Conservation (phyloP, 176 grass and related monocot species). For the Musa schizocarpa region DNA sequence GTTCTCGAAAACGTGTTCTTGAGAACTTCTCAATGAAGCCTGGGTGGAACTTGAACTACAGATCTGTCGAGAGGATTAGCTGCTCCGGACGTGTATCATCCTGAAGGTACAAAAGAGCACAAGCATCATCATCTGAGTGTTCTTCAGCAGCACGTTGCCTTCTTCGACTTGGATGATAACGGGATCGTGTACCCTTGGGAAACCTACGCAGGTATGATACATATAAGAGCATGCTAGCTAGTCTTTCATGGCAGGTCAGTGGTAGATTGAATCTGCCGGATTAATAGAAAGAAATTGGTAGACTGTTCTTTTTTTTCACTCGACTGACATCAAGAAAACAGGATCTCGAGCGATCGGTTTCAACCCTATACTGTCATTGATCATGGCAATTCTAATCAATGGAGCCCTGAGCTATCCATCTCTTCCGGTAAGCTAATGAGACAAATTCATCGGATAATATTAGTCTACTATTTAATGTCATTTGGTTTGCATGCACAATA, state of each 20-base stretch:
- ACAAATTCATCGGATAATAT: neutral
- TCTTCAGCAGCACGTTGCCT: slow-evolving; percentile 82
- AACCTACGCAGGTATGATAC: slow-evolving; percentile 44
- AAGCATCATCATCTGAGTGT: slow-evolving; percentile 59
- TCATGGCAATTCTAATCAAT: slow-evolving; percentile 55
- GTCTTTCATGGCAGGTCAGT: too few species aligned
- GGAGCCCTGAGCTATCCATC: slow-evolving; percentile 58
- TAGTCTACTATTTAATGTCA: too few species aligned
- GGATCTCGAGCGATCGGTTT: slow-evolving; percentile 63
- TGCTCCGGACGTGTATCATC: slow-evolving; percentile 82
- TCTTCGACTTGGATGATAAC: slow-evolving; percentile 74
- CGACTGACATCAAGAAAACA: neutral
- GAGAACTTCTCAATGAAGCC: neutral
- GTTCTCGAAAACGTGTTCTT: too few species aligned
- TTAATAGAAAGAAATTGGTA: too few species aligned
- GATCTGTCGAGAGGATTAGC: slow-evolving; percentile 62
- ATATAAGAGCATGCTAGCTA: neutral
- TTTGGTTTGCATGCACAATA: too few species aligned
- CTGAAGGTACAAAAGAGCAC: slow-evolving; percentile 50
- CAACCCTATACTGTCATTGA: slow-evolving; percentile 55
- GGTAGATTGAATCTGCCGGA: too few species aligned
- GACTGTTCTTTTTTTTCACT: neutral
- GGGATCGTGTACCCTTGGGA: slow-evolving; percentile 90
- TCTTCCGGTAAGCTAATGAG: slow-evolving; percentile 37
- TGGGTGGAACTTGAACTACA: slow-evolving; percentile 5